Conservation (phyloP, 306 rosid genomes). For the Albizia julibrissin region DNA sequence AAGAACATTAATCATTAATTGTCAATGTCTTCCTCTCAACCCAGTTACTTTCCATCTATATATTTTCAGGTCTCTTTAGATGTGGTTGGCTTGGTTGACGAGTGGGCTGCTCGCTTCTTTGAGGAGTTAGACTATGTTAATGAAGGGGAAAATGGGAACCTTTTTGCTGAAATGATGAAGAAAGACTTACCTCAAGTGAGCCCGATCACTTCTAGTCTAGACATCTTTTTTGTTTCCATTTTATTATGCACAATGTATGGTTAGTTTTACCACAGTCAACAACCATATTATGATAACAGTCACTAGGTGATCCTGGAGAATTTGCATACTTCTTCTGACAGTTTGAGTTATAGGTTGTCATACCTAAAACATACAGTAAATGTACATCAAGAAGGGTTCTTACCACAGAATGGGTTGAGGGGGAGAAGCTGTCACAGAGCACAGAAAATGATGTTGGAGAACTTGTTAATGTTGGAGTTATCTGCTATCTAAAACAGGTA, state of each 20-base stretch:
- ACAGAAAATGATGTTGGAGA: conserved; percentile 95
- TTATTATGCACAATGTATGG: conserved; percentile 14
- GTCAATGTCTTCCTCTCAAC: conserved; percentile 23
- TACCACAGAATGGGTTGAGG: conserved; percentile 89
- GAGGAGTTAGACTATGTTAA: conserved; percentile 93
- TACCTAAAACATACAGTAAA: conserved; percentile 80
- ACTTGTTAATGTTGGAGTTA: conserved; percentile 96
- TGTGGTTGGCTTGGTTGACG: conserved; percentile 98
- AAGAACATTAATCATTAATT: conserved; percentile 19
- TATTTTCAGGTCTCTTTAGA: conserved; percentile 77
- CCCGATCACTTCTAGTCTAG: conserved; percentile 20
- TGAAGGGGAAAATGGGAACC: conserved; percentile 94
- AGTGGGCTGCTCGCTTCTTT: conserved; percentile 98
- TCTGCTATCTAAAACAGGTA: conserved; percentile 98
- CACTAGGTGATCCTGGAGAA: conserved; percentile 3
- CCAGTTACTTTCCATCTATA: conserved; percentile 25
- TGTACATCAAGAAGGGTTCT: conserved; percentile 97
- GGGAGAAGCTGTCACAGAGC: conserved; percentile 97
- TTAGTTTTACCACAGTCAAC: not conserved
- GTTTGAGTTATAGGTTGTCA: conserved; percentile 72
- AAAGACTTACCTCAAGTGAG: conserved; percentile 96
- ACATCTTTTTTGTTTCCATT: conserved; percentile 4
- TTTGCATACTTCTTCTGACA: conserved; percentile 35
- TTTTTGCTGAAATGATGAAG: conserved; percentile 94
- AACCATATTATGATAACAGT: conserved; percentile 4